A percentile compares a stretch with the other conserved stretches of the same genome.
Conservation (phyloP, 768 basidiomycete genomes). For the Suillus spraguei region DNA sequence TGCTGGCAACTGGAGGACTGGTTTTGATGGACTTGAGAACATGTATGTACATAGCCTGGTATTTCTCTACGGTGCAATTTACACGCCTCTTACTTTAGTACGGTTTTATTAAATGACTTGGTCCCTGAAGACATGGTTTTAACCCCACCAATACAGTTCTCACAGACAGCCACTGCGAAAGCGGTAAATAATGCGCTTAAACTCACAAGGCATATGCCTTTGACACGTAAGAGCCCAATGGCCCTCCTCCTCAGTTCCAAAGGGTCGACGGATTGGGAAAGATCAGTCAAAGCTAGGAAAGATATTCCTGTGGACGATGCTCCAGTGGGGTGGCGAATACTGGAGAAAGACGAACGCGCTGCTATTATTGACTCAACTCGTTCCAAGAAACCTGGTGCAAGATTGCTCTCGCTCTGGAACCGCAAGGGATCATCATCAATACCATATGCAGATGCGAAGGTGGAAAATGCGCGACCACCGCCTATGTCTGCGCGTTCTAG, state of each 20-base stretch:
- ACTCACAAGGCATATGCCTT: constrained; percentile 59
- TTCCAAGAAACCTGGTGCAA: constrained; percentile 46
- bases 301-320: constrained; percentile 50
- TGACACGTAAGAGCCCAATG: constrained; percentile 64
- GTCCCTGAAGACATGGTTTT: constrained; percentile 55
- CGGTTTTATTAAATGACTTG: constrained; percentile 41
- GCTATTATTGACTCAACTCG: constrained; percentile 44
- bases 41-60: constrained; percentile 50
- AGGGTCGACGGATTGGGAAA: constrained; percentile 78
- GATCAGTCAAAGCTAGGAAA: constrained; percentile 56
- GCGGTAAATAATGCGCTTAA: constrained; percentile 62
- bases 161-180: constrained; percentile 58
- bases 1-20: constrained; percentile 39
- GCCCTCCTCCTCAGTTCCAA: constrained; percentile 69
- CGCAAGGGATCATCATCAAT: constrained; percentile 38
- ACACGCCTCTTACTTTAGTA: constrained; percentile 34
- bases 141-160: constrained; percentile 50
- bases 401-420: constrained; percentile 76
- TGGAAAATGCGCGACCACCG: constrained; percentile 27
- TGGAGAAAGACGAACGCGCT: constrained; percentile 52
- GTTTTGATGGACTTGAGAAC: constrained; percentile 52
- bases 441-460: constrained; percentile 23
- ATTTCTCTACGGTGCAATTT: constrained; percentile 10
- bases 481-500: constrained; percentile 29
- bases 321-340: constrained; percentile 73